A percentile compares a stretch with the other conserved stretches of the same genome.
Evolutionary conservation across 192 early-diverging fungal species (phyloP).

Genomic region (Pilaira anomala): DNA sequence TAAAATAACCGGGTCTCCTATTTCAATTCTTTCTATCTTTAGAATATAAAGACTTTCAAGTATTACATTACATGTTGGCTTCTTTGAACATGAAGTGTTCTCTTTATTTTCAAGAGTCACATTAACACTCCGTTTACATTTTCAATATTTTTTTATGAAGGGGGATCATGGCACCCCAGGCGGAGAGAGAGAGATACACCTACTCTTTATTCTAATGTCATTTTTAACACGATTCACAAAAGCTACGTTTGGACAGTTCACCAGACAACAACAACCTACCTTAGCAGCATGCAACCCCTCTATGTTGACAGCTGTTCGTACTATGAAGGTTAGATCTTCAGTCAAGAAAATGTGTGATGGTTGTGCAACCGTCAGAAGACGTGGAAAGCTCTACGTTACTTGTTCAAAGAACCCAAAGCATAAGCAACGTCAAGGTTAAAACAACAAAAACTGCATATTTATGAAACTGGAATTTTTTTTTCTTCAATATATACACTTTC

Average conservation of each 20-base stretch:
- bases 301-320: slow-evolving; percentile 45
- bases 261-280: slow-evolving; percentile 11
- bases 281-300: slow-evolving; percentile 16
- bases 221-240: slow-evolving; percentile 20
- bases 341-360: slow-evolving; percentile 88
- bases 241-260: slow-evolving; percentile 5
- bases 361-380: slow-evolving; percentile 82
- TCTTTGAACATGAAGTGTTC: no score
- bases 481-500: background rate
- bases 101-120: no score
- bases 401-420: slow-evolving; percentile 92
- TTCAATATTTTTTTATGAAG: no score
- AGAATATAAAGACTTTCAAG: no score
- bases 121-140: no score
- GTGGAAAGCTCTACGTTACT: slow-evolving; percentile 81
- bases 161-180: no score
- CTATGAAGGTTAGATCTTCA: slow-evolving; percentile 86
- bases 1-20: no score
- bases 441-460: no score
- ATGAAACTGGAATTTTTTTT: no score
- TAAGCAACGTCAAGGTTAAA: slow-evolving; percentile 90
- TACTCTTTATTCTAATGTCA: slow-evolving; percentile 8
- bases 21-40: no score
- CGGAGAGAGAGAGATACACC: no score
- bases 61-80: no score